A percentile compares a stretch with the other conserved stretches of the same genome.
These are phyloP conservation scores for Talaromyces pinophilus DNA, from an alignment of 2,329 filamentous ascomycete species.

Conservation along the genomic window DNA sequence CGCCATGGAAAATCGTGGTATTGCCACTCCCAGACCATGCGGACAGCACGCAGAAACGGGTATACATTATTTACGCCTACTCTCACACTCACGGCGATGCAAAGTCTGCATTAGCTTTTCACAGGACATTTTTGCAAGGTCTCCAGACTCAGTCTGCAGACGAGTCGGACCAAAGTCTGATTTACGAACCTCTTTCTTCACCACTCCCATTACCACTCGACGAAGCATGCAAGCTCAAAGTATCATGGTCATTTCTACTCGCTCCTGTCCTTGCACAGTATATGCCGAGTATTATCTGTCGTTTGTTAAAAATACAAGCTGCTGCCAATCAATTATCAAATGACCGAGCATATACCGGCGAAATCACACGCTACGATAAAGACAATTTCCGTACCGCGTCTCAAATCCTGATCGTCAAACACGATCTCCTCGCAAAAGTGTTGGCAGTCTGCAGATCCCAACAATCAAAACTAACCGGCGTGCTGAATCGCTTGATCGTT, in stretches of 20 bases:
- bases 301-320: slow-evolving; percentile 38
- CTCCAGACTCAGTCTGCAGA: slow-evolving; percentile 15
- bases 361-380: slow-evolving; percentile 31
- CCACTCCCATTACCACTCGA: slow-evolving; percentile 44
- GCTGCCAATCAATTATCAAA: slow-evolving; percentile 28
- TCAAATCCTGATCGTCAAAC: slow-evolving; percentile 34
- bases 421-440: background rate
- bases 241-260: slow-evolving; percentile 51
- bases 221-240: slow-evolving; percentile 39
- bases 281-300: slow-evolving; percentile 39
- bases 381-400: slow-evolving; percentile 34
- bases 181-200: slow-evolving; percentile 11
- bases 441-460: background rate
- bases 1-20: slow-evolving; percentile 50
- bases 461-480: background rate
- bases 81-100: slow-evolving; percentile 52
- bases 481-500: slow-evolving; percentile 4
- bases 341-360: slow-evolving; percentile 34
- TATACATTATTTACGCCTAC: slow-evolving; percentile 45
- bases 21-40: slow-evolving; percentile 30
- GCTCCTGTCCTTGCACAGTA: slow-evolving; percentile 41
- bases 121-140: slow-evolving; percentile 42
- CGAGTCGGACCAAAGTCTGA: background rate
- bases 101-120: slow-evolving; percentile 46
- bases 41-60: slow-evolving; percentile 24